Evolutionary conservation across 129 eudicot genomes (phyloP).

Genomic region (Pulicaria dysenterica): DNA sequence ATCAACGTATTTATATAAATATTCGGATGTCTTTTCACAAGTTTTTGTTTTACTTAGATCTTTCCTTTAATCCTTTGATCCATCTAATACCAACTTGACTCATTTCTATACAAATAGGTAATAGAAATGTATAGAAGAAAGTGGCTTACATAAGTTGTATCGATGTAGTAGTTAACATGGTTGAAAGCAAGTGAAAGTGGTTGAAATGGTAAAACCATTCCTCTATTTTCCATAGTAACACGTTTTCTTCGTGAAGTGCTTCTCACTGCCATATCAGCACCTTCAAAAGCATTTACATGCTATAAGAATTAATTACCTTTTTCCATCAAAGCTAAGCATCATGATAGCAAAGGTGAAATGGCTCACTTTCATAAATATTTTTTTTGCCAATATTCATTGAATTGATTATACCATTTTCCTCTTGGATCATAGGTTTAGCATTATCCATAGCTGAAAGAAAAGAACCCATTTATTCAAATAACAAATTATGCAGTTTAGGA

Average conservation of each 20-base stretch:
- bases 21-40: neutral
- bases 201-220: slow-evolving; percentile 75
- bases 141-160: slow-evolving; percentile 62
- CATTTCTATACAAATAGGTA: neutral
- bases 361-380: slow-evolving; percentile 22
- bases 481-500: neutral
- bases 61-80: neutral
- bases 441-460: slow-evolving; percentile 34
- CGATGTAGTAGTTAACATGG: slow-evolving; percentile 74
- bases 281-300: slow-evolving; percentile 29
- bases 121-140: neutral
- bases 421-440: slow-evolving; percentile 28
- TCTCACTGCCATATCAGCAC: slow-evolving; percentile 30
- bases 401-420: slow-evolving; percentile 22
- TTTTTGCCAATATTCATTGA: neutral
- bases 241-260: slow-evolving; percentile 8
- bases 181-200: slow-evolving; percentile 64
- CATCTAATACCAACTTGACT: neutral
- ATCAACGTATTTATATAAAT: no score
- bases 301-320: neutral
- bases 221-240: slow-evolving; percentile 12
- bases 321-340: neutral
- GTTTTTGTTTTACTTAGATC: no score
- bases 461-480: slow-evolving; percentile 2
- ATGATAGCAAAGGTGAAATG: neutral